A percentile compares a stretch with the other conserved stretches of the same genome.
Evolutionary conservation across 2,329 filamentous ascomycete species (phyloP).

Genomic region (Ophiostoma ulmi): DNA sequence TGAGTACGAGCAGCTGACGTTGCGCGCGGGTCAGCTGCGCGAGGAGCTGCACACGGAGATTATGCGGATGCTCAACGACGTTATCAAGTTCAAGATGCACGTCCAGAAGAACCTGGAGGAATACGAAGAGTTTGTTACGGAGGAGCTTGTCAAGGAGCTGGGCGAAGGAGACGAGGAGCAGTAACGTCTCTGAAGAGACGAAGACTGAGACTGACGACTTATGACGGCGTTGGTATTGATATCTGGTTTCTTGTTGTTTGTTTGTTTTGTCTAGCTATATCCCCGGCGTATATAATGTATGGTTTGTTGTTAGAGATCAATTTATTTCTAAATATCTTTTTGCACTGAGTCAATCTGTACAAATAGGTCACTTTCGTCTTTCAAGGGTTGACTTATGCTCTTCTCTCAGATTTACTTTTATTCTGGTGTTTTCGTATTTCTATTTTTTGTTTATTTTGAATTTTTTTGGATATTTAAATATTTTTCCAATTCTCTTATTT

Average conservation of each 20-base stretch:
- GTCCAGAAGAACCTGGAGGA: slow-evolving; percentile 88
- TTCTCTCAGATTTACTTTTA: no score
- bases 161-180: slow-evolving; percentile 49
- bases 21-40: slow-evolving; percentile 75
- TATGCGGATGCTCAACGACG: slow-evolving; percentile 91
- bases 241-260: background rate
- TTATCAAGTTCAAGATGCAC: slow-evolving; percentile 98
- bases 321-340: no score
- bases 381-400: no score
- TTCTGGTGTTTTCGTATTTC: no score
- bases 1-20: slow-evolving; percentile 92
- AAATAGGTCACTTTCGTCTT: no score
- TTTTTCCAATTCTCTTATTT: no score
- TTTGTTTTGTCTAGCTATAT: background rate
- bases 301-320: background rate
- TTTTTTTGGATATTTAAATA: no score
- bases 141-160: slow-evolving; percentile 84
- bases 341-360: no score
- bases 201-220: background rate
- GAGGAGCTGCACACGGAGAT: slow-evolving; percentile 98
- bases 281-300: background rate
- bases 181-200: background rate
- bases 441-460: no score
- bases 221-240: slow-evolving; percentile 15
- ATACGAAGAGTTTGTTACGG: slow-evolving; percentile 87